Base-by-base conservation (phyloP, 2,329 filamentous ascomycete species). In the Fusarium buxicola region DNA sequence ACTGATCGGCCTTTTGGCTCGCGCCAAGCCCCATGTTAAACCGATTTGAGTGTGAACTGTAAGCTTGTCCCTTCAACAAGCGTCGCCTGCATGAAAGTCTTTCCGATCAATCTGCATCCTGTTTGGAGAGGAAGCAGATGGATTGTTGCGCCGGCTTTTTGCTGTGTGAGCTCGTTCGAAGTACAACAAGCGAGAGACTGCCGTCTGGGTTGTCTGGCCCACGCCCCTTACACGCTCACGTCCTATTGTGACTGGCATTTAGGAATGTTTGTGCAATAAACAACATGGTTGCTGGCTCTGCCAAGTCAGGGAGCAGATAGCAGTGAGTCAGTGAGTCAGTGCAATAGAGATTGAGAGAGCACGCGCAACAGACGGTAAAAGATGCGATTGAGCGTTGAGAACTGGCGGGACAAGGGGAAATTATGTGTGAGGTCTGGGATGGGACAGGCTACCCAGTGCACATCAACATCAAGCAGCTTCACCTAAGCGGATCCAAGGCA, bases 261-360 rank as follows among this genome's bases (percentile, higher is more conserved):
- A 55, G 55, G 57, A 66, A 69, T 63, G 60, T 34, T 50, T 50
- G 51, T 57, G 51, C 39, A 58, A 52, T 47, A 58, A 51, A 39
- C 36, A 57, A 28, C 41, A 38, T 52, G 55, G 39, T 31, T 53
- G 18, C 24, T 44, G 36, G 30, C 28, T 40, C 35, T 63, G 43
- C 55, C 53, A 60, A 43, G 55, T 55, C 31, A 55, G 50, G 55
- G 50, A 55, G 25, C 31, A 40, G 30, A 46, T 28, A 47, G 16
- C 13, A 34, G 34, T 39, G 44, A 52, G 52, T 60, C 13, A 34
- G 34, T 39, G 44, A 52, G 52, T 60, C 25, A 46, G 56, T 18
- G 15, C 15, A 46, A 35, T 28, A 8, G 18, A 18, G 15, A 44
- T 18, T 21, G 21, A 45, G 27, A 40, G 31, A 28, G 38, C 43